A percentile compares a stretch with the other conserved stretches of the same genome.
These are phyloP conservation scores for Plasmodium adleri DNA, from an alignment of 169 alveolate species.

Conservation along the genomic window DNA sequence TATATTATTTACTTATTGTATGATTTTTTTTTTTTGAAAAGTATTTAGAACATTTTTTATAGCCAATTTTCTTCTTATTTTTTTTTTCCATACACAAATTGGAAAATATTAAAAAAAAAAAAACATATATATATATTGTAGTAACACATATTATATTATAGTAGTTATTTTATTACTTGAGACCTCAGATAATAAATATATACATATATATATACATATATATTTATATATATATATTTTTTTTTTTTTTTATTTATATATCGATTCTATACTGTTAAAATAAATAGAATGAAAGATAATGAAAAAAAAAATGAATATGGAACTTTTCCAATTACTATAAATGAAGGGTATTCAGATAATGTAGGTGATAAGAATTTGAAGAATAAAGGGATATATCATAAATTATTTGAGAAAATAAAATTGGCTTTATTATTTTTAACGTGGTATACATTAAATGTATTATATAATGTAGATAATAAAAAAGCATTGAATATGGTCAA, in stretches of 20 bases:
- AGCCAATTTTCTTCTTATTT: too few relatives aligned
- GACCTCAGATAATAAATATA: not conserved
- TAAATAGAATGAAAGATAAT: slow-evolving; percentile 36
- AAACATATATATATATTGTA: too few relatives aligned
- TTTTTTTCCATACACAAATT: too few relatives aligned
- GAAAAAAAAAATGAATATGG: slow-evolving; percentile 61
- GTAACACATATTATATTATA: not conserved
- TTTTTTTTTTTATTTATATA: not conserved
- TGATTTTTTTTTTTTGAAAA: too few relatives aligned
- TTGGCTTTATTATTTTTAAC: slow-evolving; percentile 56
- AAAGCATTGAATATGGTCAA: slow-evolving; percentile 80
- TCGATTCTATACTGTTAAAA: not conserved
- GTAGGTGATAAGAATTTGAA: slow-evolving; percentile 3
- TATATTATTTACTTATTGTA: too few relatives aligned
- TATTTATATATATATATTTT: not conserved
- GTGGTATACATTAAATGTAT: slow-evolving; percentile 87
- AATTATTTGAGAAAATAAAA: slow-evolving; percentile 14
- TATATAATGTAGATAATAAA: slow-evolving; percentile 87
- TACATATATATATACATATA: not conserved
- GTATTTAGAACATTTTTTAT: too few relatives aligned
- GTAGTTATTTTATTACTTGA: slow-evolving; percentile 21
- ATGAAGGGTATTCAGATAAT: slow-evolving; percentile 47
- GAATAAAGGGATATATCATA: not conserved
- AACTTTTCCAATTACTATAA: slow-evolving; percentile 66
- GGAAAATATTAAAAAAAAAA: too few relatives aligned